A percentile compares a stretch with the other conserved stretches of the same genome.
Conservation (phyloP, 345 rosid genomes). For the Litchi chinensis region DNA sequence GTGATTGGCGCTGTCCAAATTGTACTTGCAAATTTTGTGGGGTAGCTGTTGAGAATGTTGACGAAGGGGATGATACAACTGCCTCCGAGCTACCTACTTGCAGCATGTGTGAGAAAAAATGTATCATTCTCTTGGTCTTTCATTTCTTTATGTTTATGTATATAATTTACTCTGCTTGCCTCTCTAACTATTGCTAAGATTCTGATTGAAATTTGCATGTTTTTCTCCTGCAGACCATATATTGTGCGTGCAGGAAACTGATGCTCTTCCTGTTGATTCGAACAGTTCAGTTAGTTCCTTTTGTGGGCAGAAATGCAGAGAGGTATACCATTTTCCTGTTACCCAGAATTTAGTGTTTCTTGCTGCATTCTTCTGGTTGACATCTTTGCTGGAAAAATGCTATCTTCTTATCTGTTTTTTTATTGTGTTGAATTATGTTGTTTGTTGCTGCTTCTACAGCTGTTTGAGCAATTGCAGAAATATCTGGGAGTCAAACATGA, state of each 20-base stretch:
- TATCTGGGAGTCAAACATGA: slow-evolving; percentile 83
- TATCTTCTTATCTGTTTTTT: slow-evolving; percentile 1
- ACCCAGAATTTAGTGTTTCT: background rate
- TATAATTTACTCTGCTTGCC: slow-evolving; percentile 9
- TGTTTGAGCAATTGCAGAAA: slow-evolving; percentile 66
- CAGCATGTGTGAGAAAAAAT: slow-evolving; percentile 82
- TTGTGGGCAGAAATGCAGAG: slow-evolving; percentile 77
- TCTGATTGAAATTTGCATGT: slow-evolving; percentile 20
- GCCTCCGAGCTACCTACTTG: slow-evolving; percentile 41
- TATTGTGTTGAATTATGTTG: background rate
- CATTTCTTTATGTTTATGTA: slow-evolving; percentile 12
- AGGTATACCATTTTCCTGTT: slow-evolving; percentile 48
- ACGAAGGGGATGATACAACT: slow-evolving; percentile 36
- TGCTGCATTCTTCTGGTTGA: background rate
- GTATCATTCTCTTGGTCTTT: slow-evolving; percentile 41
- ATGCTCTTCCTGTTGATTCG: slow-evolving; percentile 41
- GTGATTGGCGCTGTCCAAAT: slow-evolving; percentile 93
- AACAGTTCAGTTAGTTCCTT: slow-evolving; percentile 43
- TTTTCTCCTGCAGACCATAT: slow-evolving; percentile 62
- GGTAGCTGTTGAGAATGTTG: slow-evolving; percentile 38
- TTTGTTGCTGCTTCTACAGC: slow-evolving; percentile 47
- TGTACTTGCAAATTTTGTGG: slow-evolving; percentile 95
- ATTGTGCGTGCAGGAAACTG: slow-evolving; percentile 57
- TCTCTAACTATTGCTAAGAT: slow-evolving; percentile 8
- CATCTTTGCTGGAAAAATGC: background rate